Evolutionary conservation across 495 filamentous ascomycete genomes (phyloP), one percentile per base, ranked within the genome.

Genomic region (Tuber melanosporum): DNA sequence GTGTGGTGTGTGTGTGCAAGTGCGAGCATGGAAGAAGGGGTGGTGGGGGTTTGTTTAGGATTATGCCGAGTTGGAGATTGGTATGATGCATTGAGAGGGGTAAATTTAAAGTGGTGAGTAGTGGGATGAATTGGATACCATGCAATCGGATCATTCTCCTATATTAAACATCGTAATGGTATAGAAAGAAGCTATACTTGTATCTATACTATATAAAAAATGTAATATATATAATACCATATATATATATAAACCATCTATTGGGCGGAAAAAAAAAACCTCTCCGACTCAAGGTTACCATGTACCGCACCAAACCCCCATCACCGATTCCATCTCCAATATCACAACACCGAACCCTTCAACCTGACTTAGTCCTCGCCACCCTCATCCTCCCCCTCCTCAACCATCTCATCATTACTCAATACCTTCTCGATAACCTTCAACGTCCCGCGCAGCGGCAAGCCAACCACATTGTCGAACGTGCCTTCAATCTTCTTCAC

Each of bases 401-500:
- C 81, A 71, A 86, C 83, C 44, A 82, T 80, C 76, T 88, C 87
- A 72, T 89, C 89, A 82, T 89, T 88, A 83, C 84, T 82, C 76
- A 96, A 84, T 41, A 93, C 91, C 87, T 90, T 93, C 87, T 99
- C 93, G 80, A 96, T 94, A 75, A 97, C 82, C 85, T 90, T 90
- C 85, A 98, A 83, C 41, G 91, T 93, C 81, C 90, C 88, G 83
- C 93, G 89, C 74, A 99, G 85, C 45, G 95, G 95, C 86, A 99
- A 84, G n/a, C 96, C 95, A 73, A 99, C 90, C 10, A 98, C 95
- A 86, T 98, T 98, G 88, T 99, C 95, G 82, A 90, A 94, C 70
- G 89, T 90, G 10, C 95, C 96, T 79, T 97, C 91, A 75, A 99
- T 91, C 85, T 87, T 91, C 85, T 97, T 94, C 26, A 99, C 88